Evolutionary conservation across 768 basidiomycete species (phyloP), one percentile per base, ranked within the genome.

Genomic region (Suillus subaureus): DNA sequence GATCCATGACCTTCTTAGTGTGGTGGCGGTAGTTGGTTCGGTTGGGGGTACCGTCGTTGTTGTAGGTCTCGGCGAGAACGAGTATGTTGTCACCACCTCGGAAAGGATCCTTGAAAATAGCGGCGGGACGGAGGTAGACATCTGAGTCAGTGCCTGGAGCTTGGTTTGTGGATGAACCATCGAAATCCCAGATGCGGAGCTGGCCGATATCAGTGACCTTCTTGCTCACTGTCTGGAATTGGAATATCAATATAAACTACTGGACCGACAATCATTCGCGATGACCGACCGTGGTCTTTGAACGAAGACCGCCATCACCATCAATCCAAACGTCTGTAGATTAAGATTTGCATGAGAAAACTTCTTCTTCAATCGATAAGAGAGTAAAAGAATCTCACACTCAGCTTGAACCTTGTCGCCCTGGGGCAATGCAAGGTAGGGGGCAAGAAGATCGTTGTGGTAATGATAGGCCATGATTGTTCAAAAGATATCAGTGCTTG

Each of bases 31-130:
- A 87, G 86, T 99, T 99, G 78, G 94, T 96, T 79, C 85, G 87
- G 85, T 99, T 99, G 65, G 97, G 96, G 42, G 96, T 97, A 67
- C 97, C 97, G 71, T 99, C 97, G 82, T 88, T 97, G 89, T 97
- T 97, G 89, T 97, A 99, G 74, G 92, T 94, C 80, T 96, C 96
- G 60, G 96, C 95, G 57, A 99, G 90, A 71, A 98, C 96, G 66
- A 98, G 87, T 73, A 98, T 97, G 84, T 97, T 98, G 84, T 96
- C 90, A 64, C 97, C 97, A 60, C 96, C 93, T 68, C 97, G 95
- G 95, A 99, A 99, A 63, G 97, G 97, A 76, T 99, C 97, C 74
- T 92, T 96, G 90, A 97, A 99, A 83, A 96, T 95, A 72, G 96
- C 89, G 65, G 89, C 94, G 57, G 97, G 97, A 70, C 96, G 93